Evolutionary conservation across 805 yeast species (phyloP).

Genomic region (Yarrowia alimentaria): DNA sequence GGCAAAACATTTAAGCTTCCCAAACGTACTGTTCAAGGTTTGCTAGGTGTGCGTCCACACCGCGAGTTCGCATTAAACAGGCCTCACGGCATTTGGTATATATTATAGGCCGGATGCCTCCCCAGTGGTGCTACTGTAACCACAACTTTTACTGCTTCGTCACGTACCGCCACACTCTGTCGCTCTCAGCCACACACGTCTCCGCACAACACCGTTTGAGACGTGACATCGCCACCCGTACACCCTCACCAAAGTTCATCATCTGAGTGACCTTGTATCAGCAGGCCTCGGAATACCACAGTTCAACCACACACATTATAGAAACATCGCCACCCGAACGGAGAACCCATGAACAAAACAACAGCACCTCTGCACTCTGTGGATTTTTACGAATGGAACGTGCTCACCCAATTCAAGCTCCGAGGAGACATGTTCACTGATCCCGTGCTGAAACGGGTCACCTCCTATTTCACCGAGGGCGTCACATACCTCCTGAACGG

Average conservation of each 20-base stretch:
- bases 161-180: too few relatives aligned
- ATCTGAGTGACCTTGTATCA: too few relatives aligned
- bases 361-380: conserved; percentile 24
- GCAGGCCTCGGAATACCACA: too few relatives aligned
- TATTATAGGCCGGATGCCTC: not conserved
- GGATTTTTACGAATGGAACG: conserved; percentile 25
- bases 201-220: too few relatives aligned
- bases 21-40: not conserved
- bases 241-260: too few relatives aligned
- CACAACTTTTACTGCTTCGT: too few relatives aligned
- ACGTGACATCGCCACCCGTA: too few relatives aligned
- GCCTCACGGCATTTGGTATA: conserved; percentile 10
- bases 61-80: conserved; percentile 20
- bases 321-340: not conserved
- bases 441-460: conserved; percentile 21
- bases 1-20: conserved; percentile 5
- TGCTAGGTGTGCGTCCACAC: conserved; percentile 12
- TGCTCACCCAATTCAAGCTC: conserved; percentile 22
- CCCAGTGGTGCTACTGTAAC: too few relatives aligned
- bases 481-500: conserved; percentile 21
- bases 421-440: conserved; percentile 17
- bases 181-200: too few relatives aligned
- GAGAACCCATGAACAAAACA: conserved; percentile 7
- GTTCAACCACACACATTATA: too few relatives aligned
- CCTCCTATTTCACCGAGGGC: conserved; percentile 15